These are phyloP conservation scores for Jimgerdemannia flammicorona DNA, from an alignment of 192 early-diverging fungal species.

Conservation along the genomic window DNA sequence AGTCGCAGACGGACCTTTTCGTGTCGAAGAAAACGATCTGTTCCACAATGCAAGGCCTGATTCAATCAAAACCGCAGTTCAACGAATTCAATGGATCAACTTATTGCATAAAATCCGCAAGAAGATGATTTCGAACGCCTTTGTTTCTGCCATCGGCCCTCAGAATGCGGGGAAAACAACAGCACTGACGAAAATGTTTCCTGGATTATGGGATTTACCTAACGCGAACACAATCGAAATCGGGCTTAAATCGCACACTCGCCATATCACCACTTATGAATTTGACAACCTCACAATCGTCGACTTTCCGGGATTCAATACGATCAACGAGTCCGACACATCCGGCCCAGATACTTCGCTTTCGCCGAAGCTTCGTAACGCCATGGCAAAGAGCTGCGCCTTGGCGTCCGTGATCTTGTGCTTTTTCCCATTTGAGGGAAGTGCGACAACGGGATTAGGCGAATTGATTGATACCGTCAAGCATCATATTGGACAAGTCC, in stretches of 20 bases:
- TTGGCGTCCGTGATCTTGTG: neutral
- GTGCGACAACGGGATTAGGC: neutral
- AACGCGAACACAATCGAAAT: neutral
- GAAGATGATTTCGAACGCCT: neutral
- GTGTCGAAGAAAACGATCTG: neutral
- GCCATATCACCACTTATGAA: neutral
- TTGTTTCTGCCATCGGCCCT: neutral
- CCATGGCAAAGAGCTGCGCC: neutral
- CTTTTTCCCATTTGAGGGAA: neutral
- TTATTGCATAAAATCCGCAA: neutral
- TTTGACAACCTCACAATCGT: neutral
- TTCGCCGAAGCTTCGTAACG: neutral
- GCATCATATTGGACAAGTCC: neutral
- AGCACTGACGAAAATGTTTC: neutral
- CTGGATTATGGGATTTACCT: neutral
- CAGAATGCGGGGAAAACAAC: neutral
- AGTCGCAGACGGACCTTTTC: neutral
- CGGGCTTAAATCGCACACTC: neutral
- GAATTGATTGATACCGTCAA: neutral
- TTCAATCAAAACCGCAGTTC: neutral
- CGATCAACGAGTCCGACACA: neutral
- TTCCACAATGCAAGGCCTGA: neutral
- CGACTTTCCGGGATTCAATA: neutral
- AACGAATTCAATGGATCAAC: neutral
- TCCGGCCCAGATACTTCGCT: neutral